phyloP scores from a whole-genome alignment of 2,329 filamentous ascomycete species.

The Talaromyces pinophilus region DNA sequence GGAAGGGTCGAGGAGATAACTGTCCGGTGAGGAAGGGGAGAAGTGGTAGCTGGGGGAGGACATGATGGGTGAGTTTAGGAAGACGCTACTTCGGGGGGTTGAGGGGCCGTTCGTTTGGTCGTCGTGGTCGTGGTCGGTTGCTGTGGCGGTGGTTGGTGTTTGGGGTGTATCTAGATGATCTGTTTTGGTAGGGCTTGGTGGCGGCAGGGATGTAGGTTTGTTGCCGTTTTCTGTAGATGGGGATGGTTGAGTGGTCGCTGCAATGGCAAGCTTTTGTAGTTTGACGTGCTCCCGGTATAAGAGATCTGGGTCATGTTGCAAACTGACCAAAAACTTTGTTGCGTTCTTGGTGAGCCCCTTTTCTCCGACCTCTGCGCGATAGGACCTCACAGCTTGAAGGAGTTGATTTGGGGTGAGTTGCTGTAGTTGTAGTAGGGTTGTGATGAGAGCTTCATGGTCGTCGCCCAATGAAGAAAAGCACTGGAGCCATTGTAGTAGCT shows the following conservation, averaged over 20 bases:
- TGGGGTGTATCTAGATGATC: slow-evolving; percentile 22
- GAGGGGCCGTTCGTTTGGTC: slow-evolving; percentile 10
- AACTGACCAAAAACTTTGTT: slow-evolving; percentile 77
- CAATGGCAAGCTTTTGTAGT: slow-evolving; percentile 28
- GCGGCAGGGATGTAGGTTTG: neutral
- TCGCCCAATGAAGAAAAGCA: slow-evolving; percentile 94
- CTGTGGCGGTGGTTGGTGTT: neutral
- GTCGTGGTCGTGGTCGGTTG: neutral
- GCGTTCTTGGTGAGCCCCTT: slow-evolving; percentile 86
- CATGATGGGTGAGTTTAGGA: slow-evolving; percentile 18
- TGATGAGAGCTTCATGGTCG: slow-evolving; percentile 83
- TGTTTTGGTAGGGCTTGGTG: slow-evolving; percentile 19
- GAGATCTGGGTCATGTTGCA: slow-evolving; percentile 73
- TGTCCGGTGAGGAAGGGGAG: slow-evolving; percentile 22
- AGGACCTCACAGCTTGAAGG: slow-evolving; percentile 88
- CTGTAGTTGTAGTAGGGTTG: slow-evolving; percentile 85
- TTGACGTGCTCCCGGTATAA: slow-evolving; percentile 46
- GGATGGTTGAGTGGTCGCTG: neutral
- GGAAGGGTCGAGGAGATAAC: slow-evolving; percentile 78
- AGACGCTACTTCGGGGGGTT: slow-evolving; percentile 20
- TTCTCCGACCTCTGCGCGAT: slow-evolving; percentile 92
- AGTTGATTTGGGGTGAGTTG: slow-evolving; percentile 83
- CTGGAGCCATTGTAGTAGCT: slow-evolving; percentile 94
- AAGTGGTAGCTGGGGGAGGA: slow-evolving; percentile 14
- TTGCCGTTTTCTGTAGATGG: neutral